Conservation (phyloP, 2,329 filamentous ascomycete species). For the Alternaria gansuensis region DNA sequence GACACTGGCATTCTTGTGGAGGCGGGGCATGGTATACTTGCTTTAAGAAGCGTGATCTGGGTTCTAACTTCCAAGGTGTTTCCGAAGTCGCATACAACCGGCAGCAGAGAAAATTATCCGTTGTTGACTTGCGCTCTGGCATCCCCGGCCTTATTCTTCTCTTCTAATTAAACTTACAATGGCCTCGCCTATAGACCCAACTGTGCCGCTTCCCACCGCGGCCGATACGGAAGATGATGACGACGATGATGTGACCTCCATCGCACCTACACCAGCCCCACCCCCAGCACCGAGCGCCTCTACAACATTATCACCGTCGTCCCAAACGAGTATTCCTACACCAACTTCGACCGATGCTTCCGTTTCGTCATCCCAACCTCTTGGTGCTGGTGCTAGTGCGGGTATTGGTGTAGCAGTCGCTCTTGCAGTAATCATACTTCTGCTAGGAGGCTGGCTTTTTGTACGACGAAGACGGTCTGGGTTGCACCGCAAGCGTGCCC, state of each 20-base stretch:
- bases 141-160: background rate
- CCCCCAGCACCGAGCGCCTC: background rate
- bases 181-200: slow-evolving; percentile 24
- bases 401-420: slow-evolving; percentile 34
- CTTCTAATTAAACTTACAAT: slow-evolving; percentile 4
- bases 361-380: slow-evolving; percentile 6
- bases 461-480: slow-evolving; percentile 19
- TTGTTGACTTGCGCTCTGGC: background rate
- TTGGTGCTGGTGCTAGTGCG: slow-evolving; percentile 24
- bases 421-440: slow-evolving; percentile 20
- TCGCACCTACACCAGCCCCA: slow-evolving; percentile 5
- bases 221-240: slow-evolving; percentile 26
- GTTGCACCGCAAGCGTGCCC: slow-evolving; percentile 13
- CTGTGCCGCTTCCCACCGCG: slow-evolving; percentile 20
- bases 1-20: background rate
- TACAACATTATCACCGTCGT: background rate
- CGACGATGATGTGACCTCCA: slow-evolving; percentile 20
- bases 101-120: background rate
- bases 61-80: background rate
- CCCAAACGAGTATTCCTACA: slow-evolving; percentile 9
- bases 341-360: slow-evolving; percentile 10
- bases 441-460: slow-evolving; percentile 25
- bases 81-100: background rate
- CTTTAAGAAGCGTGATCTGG: background rate
- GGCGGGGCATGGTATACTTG: background rate